Percentiles rank a stretch among this genome's conserved stretches.
phyloP scores from a whole-genome alignment of 495 filamentous ascomycete genomes.

The Pyrenopolyporus hunteri region DNA sequence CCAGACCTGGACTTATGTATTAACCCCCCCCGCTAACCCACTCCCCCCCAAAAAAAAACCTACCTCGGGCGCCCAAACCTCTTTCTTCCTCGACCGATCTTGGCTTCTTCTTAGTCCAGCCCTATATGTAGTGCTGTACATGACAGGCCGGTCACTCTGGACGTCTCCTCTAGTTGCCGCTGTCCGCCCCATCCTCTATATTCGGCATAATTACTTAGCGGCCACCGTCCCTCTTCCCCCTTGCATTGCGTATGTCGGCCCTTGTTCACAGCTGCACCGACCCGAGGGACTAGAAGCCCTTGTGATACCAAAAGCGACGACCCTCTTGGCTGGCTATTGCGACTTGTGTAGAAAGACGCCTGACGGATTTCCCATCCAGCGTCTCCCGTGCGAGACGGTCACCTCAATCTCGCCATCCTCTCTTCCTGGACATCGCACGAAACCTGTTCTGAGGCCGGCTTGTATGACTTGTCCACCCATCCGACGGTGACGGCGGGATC shows the following conservation, averaged over 20 bases:
- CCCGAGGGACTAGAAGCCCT: slow-evolving; percentile 35
- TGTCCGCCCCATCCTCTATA: slow-evolving; percentile 17
- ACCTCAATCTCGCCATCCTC: slow-evolving; percentile 28
- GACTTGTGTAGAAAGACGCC: slow-evolving; percentile 24
- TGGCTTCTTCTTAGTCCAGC: slow-evolving; percentile 4
- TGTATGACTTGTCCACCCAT: slow-evolving; percentile 40
- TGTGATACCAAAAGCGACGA: slow-evolving; percentile 34
- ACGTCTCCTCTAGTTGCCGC: slow-evolving; percentile 25
- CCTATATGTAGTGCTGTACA: slow-evolving; percentile 21
- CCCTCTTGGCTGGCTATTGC: slow-evolving; percentile 23
- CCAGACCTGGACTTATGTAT: slow-evolving; percentile 13
- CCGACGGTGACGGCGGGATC: slow-evolving; percentile 52
- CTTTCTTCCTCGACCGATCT: slow-evolving; percentile 16
- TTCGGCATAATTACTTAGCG: slow-evolving; percentile 26
- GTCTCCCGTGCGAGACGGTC: slow-evolving; percentile 23
- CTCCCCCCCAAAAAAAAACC: background rate
- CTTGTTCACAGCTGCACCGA: slow-evolving; percentile 39
- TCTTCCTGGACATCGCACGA: slow-evolving; percentile 34
- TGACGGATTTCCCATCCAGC: slow-evolving; percentile 14
- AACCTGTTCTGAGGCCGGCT: slow-evolving; percentile 37
- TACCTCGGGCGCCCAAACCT: no score
- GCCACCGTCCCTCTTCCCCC: slow-evolving; percentile 20
- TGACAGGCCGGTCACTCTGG: slow-evolving; percentile 21
- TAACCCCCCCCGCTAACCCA: slow-evolving; percentile 24
- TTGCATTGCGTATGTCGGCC: slow-evolving; percentile 36